Evolutionary conservation across 192 early-diverging fungal genomes (phyloP).

Genomic region (Mycoemilia scoparia): DNA sequence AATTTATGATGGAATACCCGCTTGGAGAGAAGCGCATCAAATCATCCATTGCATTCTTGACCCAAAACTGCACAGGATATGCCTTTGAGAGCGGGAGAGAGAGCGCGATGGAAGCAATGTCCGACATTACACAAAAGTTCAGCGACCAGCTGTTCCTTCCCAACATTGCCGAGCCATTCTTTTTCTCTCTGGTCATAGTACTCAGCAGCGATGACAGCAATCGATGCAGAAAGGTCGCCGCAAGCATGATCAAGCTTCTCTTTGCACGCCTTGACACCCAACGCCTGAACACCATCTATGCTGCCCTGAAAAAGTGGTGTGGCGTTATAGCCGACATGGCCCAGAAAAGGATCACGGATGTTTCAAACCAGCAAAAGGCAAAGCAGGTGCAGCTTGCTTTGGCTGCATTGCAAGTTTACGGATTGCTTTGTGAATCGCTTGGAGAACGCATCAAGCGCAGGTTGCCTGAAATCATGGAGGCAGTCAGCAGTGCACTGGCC

Average conservation of each 20-base stretch:
- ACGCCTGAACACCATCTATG: constrained; percentile 40
- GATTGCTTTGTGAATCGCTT: constrained; percentile 62
- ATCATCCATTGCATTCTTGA: constrained; percentile 73
- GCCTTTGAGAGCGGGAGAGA: constrained; percentile 80
- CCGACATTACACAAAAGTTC: constrained; percentile 63
- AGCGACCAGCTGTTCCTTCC: constrained; percentile 49
- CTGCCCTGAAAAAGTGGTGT: constrained; percentile 64
- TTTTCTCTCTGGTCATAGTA: constrained; percentile 65
- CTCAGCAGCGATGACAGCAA: constrained; percentile 84
- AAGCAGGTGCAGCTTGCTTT: constrained; percentile 35
- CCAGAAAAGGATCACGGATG: constrained; percentile 1
- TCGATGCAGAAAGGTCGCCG: constrained; percentile 81
- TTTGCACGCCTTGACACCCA: constrained; percentile 40
- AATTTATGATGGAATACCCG: constrained; percentile 93
- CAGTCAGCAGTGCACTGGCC: constrained; percentile 29
- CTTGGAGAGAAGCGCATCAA: constrained; percentile 60
- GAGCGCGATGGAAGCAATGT: constrained; percentile 77
- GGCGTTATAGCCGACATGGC: constrained; percentile 8
- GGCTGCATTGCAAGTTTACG: constrained; percentile 68
- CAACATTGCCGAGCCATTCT: constrained; percentile 63
- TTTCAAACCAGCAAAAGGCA: background rate
- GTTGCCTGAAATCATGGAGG: constrained; percentile 30
- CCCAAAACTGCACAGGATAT: constrained; percentile 74
- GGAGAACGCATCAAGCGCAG: constrained; percentile 38
- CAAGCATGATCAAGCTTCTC: constrained; percentile 46